Base-by-base conservation (phyloP, 345 rosid species). In the Reutealis trisperma region DNA sequence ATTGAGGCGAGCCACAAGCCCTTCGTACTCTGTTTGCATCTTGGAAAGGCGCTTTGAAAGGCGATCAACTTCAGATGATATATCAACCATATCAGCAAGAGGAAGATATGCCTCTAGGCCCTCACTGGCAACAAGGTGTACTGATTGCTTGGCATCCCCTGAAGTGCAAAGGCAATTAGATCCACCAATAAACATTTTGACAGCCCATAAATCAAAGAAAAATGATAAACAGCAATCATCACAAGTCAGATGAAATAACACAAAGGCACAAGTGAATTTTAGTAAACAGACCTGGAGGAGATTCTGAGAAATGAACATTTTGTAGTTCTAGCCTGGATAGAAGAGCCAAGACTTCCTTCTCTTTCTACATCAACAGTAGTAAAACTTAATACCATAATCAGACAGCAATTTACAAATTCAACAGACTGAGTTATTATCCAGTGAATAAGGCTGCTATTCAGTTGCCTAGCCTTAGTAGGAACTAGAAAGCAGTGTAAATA, bases 91-190 rank as follows among this genome's bases (percentile, higher is more conserved):
- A 77, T 88, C 98, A 7, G 94, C 88, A 65, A 96, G 97, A 15
- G 98, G 98, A 66, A 96, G 96, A 86, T 92, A 93, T 61, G 99
- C 98, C 84, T 96, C 99, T 62, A 96, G 87, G 67, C 98, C 99
- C 84, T 96, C 96, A 75, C 98, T 88, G 32, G 98, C 99, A 79
- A 96, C 98, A 67, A 96, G 82, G 82, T 96, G 99, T 55, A 96
- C 93, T 12, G 97, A 96, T 32, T 83, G 86, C 66, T 89, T 87
- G 69, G 93, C 98, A 85, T 93, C 90, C 80, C 81, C 98, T 95
- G 84, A 79, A 76, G 72, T 14, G 62, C 30, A 15, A 74, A n/a
- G 61, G 63, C 75, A 78, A 62, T 70, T 44, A 49, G 64, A 74
- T 54, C 52, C 64, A 37, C 64, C 24, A 70, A 32, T 45, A 67